Evolutionary conservation across 768 basidiomycete species (phyloP).

Genomic region (Flagelloscypha sp.): DNA sequence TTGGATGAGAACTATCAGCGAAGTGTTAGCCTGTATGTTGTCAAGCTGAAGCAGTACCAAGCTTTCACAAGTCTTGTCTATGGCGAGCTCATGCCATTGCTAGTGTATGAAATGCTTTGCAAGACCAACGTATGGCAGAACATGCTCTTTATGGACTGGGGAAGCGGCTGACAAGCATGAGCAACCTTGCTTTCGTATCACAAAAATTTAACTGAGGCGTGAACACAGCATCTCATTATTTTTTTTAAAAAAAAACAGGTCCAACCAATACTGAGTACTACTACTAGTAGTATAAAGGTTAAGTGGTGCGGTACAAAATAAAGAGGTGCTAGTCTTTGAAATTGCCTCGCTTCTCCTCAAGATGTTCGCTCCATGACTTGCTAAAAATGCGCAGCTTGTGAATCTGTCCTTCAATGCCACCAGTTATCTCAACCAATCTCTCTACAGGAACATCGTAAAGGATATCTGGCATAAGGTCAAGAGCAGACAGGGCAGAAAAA

Average conservation of each 20-base stretch:
- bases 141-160: slow-evolving; percentile 75
- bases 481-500: background rate
- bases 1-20: slow-evolving; percentile 92
- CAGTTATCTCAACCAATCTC: slow-evolving; percentile 10
- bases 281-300: background rate
- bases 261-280: background rate
- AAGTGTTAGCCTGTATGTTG: slow-evolving; percentile 84
- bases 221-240: background rate
- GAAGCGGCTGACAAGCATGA: slow-evolving; percentile 45
- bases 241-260: background rate
- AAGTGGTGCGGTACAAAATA: slow-evolving; percentile 3
- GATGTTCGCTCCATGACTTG: slow-evolving; percentile 8
- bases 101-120: slow-evolving; percentile 66
- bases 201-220: background rate
- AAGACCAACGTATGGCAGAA: slow-evolving; percentile 47
- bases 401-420: slow-evolving; percentile 11
- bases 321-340: background rate
- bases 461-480: slow-evolving; percentile 12
- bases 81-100: slow-evolving; percentile 79
- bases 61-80: slow-evolving; percentile 83
- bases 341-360: slow-evolving; percentile 8
- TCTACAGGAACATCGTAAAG: slow-evolving; percentile 10
- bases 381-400: slow-evolving; percentile 9
- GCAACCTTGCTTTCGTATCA: background rate
- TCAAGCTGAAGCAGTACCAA: slow-evolving; percentile 69